Base-by-base conservation (phyloP, 805 yeast species). In the Yamadazyma laniorum region DNA sequence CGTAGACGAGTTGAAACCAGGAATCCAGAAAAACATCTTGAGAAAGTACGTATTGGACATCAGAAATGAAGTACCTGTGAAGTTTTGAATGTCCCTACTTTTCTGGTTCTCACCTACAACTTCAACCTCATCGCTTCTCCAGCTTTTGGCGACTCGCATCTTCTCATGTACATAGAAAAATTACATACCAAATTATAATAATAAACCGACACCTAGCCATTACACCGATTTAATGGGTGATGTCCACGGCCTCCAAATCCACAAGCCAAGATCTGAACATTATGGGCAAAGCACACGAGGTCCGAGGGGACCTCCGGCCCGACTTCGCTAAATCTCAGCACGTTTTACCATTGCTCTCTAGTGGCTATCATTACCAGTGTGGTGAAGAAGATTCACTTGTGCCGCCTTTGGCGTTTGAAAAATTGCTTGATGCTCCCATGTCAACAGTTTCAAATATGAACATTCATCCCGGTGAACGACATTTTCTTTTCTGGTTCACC, bases 1-100 rank as follows among this genome's bases (percentile, higher is more conserved):
- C 11, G 25, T 44, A 5, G 42, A 45, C 2, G 44, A 40, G 4
- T 32, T 56, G 14, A 48, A 47, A 21, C 43, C 45, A 35, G 71
- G 72, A 57, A 77, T 81, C 16, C 79, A 72, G 55, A 86, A 85
- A 67, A 89, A 89, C 59, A 61, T 86, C 32, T 59, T 46, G 50
- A 74, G 88, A 56, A 85, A 84, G 61, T 81, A 73, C 56, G 63
- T 79, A 18, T 63, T 74, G 49, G 64, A 67, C 35, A 45, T 51
- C 4, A 46, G 43, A 15, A 59, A 59, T 37, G 56, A 55, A 29
- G 47, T 53, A 32, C 63, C 63, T 25, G 53, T 42, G 11, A 31
- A 18, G 13, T 31, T 31, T 18, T 34, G 19, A 27, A 22, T 21
- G 16, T 23, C n/a, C 19, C 34, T 6, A 21, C 9, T 7, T 13